phyloP scores from a whole-genome alignment of 192 early-diverging fungal genomes.

The Rhizoclosmatium sp. region DNA sequence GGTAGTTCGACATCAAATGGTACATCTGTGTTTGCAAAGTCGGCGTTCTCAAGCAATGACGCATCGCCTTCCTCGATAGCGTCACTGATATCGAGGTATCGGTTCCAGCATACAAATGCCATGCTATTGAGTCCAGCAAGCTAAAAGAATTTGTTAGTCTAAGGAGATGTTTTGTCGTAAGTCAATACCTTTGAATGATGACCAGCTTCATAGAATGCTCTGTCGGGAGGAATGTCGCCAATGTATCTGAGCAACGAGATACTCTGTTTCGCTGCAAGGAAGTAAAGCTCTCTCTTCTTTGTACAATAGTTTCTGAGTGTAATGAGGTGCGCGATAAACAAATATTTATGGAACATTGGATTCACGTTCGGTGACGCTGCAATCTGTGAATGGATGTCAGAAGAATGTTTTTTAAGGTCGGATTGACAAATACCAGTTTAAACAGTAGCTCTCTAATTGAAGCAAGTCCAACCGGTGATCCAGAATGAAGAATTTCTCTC shows the following conservation, averaged over 20 bases:
- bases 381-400: not conserved
- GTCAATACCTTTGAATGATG: conserved; percentile 56
- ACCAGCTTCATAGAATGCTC: conserved; percentile 65
- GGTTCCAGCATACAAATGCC: conserved; percentile 74
- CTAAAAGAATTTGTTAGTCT: conserved; percentile 34
- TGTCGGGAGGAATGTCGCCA: conserved; percentile 59
- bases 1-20: conserved; percentile 65
- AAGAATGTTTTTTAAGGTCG: conserved; percentile 6
- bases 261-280: conserved; percentile 64
- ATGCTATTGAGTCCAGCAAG: conserved; percentile 63
- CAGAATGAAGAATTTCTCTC: conserved; percentile 45
- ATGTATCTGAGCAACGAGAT: conserved; percentile 64
- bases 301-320: conserved; percentile 60
- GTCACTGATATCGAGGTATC: conserved; percentile 66
- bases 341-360: conserved; percentile 46
- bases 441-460: conserved; percentile 58
- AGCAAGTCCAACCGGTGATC: conserved; percentile 38
- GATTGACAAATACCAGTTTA: conserved; percentile 49
- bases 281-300: conserved; percentile 57
- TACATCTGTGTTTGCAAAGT: conserved; percentile 68
- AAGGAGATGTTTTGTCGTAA: conserved; percentile 3
- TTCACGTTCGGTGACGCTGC: conserved; percentile 49
- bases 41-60: conserved; percentile 60
- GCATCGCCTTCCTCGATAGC: conserved; percentile 69
- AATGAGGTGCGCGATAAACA: conserved; percentile 60